Base-by-base conservation (phyloP, 1,139 yeast genomes). In the Kluyveromyces sp. region DNA sequence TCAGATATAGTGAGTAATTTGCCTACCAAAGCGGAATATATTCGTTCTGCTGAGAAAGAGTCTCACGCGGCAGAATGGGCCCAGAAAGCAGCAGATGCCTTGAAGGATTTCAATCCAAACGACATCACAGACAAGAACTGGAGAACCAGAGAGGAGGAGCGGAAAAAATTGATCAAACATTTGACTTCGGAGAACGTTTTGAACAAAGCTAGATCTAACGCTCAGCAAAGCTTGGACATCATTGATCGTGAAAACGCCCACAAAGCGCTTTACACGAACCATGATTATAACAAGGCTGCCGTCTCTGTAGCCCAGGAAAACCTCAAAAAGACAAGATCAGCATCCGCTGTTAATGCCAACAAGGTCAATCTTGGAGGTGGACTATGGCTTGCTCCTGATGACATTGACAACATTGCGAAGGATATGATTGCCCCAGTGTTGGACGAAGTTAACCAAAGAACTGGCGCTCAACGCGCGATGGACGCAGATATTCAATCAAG, bases 321-420 rank as follows among this genome's bases (percentile, higher is more conserved):
- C 36, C n/a, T 31, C 15, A 38, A 13, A 22, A 19, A 52, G 55
- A 15, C 54, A 52, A 16, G 45, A 20, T 18, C 42, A 46, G 20
- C 45, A 40, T 33, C 52, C 33, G 44, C 44, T 45, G 50, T 39
- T 49, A 49, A 31, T 22, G 41, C 39, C 26, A 49, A 48, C 40
- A 53, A 55, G 44, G 73, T 87, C 55, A 75, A 87, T 57, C 68
- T 89, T 52, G 98, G 98, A 49, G 96, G 95, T 53, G 97, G 97
- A 2, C 73, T 86, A 53, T 77, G 76, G 57, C 79, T 89, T 74
- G 72, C 84, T 41, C 84, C 76, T 50, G 74, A 72, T 20, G 96
- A 89, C 60, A 77, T 92, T 49, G 83, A 84, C 50, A 75, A 75
- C 43, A 78, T 92, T 70, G 97, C 97, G n/a, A 69, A 80, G 46